Evolutionary conservation across 2,329 filamentous ascomycete genomes (phyloP), one percentile per base, ranked within the genome.

Genomic region (Ophiocordyceps robertsii): DNA sequence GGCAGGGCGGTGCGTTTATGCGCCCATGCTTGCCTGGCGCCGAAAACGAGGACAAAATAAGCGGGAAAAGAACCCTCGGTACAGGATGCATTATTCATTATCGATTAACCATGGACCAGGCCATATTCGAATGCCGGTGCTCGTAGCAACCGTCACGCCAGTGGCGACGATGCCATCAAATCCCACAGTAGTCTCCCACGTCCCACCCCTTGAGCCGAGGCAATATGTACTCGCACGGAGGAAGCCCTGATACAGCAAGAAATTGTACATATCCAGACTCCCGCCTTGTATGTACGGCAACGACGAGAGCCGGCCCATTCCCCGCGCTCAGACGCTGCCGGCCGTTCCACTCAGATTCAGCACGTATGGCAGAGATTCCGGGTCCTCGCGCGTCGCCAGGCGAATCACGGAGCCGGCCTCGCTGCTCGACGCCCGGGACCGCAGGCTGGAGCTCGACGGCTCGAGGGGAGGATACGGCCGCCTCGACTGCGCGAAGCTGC

Each of bases 391-490:
- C 30, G 59, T 67, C 12, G 69, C 63, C 29, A 75, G 58, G 8
- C 71, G 64, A 37, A 75, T 72, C 5, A 75, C 68, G 6, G 66
- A 70, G 7, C 59, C 63, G 3, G 61, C 61, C 41, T 55, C 59
- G 21, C 51, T 57, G 36, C 44, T 57, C 12, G 64, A 65, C 5
- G 51, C 53, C 19, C 53, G 55, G 24, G 65, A 64, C 29, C 64
- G 59, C 30, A 65, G 46, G 41, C 66, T 72, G 13, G 57, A 51
- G 29, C 55, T 64, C 2, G 65, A 67, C 13, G 58, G 51, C 37
- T 61, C 58, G 46, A 59, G 64, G 19, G 56, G 49, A 6, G 56
- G 52, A 45, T 67, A 72, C 30, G 62, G 60, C 13, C 53, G 60
- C 17, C 65, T 59, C 3, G 63, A 63, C 51, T 64, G 65, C 29